A percentile compares a stretch with the other conserved stretches of the same genome.
These are phyloP conservation scores for Saturnispora diversa DNA, from an alignment of 805 yeast genomes.

Conservation along the genomic window DNA sequence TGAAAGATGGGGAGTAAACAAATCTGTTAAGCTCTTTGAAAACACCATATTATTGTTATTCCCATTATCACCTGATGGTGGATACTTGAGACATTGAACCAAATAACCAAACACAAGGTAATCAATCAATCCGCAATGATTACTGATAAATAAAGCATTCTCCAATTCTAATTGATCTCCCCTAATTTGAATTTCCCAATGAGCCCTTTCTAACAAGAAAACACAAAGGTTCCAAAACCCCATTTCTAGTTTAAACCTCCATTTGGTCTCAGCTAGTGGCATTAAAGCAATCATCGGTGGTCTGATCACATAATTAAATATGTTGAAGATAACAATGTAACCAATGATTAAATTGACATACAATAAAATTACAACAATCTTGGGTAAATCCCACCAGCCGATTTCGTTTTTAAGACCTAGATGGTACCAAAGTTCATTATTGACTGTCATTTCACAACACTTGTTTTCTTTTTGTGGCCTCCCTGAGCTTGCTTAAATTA, in stretches of 20 bases:
- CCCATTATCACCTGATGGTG: slow-evolving; percentile 13
- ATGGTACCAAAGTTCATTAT: neutral
- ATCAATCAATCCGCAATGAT: slow-evolving; percentile 66
- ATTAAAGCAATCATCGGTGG: neutral
- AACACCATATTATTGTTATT: slow-evolving; percentile 13
- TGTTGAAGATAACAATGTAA: neutral
- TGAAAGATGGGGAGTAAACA: slow-evolving; percentile 37
- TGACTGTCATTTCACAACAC: neutral
- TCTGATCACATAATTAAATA: neutral
- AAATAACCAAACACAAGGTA: slow-evolving; percentile 42
- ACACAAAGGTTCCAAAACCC: slow-evolving; percentile 30
- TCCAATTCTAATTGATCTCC: slow-evolving; percentile 39
- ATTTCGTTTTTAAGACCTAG: neutral
- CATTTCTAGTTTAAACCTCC: neutral
- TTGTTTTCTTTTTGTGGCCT: too few relatives aligned
- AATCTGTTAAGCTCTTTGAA: slow-evolving; percentile 23
- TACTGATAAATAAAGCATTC: slow-evolving; percentile 34
- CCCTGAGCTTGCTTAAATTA: too few relatives aligned
- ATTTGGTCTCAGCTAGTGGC: neutral
- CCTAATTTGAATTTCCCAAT: slow-evolving; percentile 31
- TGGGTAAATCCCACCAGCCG: neutral
- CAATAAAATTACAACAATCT: neutral
- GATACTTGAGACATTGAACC: slow-evolving; percentile 2
- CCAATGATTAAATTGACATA: neutral
- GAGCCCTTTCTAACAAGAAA: slow-evolving; percentile 28